phyloP scores from a whole-genome alignment of 495 filamentous ascomycete species.

The Trichoderma gamsii region DNA sequence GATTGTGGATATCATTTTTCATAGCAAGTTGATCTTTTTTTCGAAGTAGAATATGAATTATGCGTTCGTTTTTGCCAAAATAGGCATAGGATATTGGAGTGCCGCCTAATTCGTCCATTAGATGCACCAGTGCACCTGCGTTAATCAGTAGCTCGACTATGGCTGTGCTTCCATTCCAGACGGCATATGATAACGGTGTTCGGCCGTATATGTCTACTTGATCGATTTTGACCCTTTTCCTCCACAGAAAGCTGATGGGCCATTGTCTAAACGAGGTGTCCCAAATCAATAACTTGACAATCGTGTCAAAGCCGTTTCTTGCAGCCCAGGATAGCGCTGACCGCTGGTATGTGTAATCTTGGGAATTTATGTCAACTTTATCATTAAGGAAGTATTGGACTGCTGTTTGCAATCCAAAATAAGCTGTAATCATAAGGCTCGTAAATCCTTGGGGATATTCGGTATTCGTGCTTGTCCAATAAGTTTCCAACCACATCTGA shows the following conservation, averaged over 20 bases:
- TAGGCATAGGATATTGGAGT: background rate
- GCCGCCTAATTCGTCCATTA: background rate
- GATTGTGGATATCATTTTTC: too few species aligned
- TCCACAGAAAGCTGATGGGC: too few species aligned
- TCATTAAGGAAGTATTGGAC: background rate
- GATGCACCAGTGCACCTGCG: background rate
- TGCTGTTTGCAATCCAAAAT: conserved; percentile 3
- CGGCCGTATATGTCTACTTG: background rate
- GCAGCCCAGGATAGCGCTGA: conserved; percentile 29
- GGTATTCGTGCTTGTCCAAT: background rate
- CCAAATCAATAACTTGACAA: too few species aligned
- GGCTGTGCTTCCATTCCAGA: background rate
- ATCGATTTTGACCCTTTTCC: background rate
- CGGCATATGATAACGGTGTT: background rate
- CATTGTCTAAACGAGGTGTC: too few species aligned
- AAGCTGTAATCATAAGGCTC: background rate
- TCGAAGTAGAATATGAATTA: too few species aligned
- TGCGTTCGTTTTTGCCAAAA: too few species aligned
- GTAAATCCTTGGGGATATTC: background rate
- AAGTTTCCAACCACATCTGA: background rate
- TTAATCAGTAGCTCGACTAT: background rate
- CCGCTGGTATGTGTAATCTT: conserved; percentile 15
- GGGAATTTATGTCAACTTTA: background rate
- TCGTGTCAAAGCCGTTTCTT: conserved; percentile 21
- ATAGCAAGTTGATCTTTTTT: too few species aligned